Evolutionary conservation across 768 basidiomycete species (phyloP), one percentile per base, ranked within the genome.

Genomic region (Mycena filopes): DNA sequence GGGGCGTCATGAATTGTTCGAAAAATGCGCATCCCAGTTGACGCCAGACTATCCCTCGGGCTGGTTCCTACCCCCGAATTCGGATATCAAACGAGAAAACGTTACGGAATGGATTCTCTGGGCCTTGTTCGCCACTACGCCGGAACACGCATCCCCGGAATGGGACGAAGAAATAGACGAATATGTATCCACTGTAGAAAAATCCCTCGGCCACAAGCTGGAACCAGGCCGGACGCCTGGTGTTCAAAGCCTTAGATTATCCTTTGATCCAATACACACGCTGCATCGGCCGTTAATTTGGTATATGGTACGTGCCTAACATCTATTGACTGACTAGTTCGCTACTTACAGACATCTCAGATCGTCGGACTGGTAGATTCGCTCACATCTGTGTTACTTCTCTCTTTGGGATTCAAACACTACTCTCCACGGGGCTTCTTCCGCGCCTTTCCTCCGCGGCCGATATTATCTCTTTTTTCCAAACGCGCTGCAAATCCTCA

Each of bases 21-120:
- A 73, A n/a, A 81, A 76, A 73, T 89, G 89, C 56, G 71, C 80
- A 15, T 69, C 71, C 20, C 71, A 70, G 18, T 66, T 70, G 13
- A 58, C 60, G 2, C 21, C 51, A 11, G 73, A 79, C 29, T 76
- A 79, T 42, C 78, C 81, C 0, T 78, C 79, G 3, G 85, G 84
- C 28, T 91, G 89, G 88, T 90, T 90, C 73, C 72, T 81, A 9
- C 77, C 76, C 6, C 50, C 75, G 2, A 55, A 74, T 23, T 56
- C 56, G 57, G 68, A 49, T 11, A 70, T 86, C 55, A 80, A 77
- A 53, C 81, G 81, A 21, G 80, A 83, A 20, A 88, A 90, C 63
- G 74, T 84, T 42, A 49, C 78, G 7, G 86, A 89, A 48, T 91
- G 89, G 89, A 72, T 90, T n/a, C 77, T 87, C 8, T 91, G 88